Conservation (phyloP, 164 flowering plant species). For the Liriodendron chinense region DNA sequence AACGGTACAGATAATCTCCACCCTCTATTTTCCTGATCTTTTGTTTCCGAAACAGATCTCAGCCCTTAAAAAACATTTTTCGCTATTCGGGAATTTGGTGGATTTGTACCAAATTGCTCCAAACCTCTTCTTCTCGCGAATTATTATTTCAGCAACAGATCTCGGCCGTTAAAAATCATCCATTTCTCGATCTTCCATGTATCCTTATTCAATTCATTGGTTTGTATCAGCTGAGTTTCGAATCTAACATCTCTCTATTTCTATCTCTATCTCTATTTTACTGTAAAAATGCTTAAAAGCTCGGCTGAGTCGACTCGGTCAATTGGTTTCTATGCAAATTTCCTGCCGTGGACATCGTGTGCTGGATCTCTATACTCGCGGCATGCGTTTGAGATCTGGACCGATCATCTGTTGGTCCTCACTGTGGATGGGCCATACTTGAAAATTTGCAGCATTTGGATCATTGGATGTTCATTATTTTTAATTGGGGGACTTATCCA, state of each 20-base stretch:
- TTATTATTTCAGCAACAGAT: too few species aligned
- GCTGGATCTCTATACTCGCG: not conserved
- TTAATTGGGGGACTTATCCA: not conserved
- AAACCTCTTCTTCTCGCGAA: not conserved
- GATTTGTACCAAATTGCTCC: not conserved
- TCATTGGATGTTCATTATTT: not conserved
- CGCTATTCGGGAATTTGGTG: not conserved
- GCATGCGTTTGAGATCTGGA: not conserved
- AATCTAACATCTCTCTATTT: not conserved
- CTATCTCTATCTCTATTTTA: not conserved
- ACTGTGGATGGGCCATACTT: not conserved
- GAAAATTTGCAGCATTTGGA: not conserved
- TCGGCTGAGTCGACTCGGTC: not conserved
- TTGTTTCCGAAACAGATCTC: not conserved
- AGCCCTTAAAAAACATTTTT: not conserved
- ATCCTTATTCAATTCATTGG: too few species aligned
- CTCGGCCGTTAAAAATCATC: too few species aligned
- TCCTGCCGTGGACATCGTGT: not conserved
- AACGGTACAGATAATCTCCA: slow-evolving; percentile 23
- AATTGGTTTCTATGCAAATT: not conserved
- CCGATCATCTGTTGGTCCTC: not conserved
- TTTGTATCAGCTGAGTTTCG: too few species aligned
- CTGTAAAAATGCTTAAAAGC: not conserved
- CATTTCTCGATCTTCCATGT: too few species aligned
- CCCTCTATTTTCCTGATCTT: not conserved